A percentile compares a stretch with the other conserved stretches of the same genome.
Evolutionary conservation across 441 rosid genomes (phyloP).

Genomic region (Geranium incanum): DNA sequence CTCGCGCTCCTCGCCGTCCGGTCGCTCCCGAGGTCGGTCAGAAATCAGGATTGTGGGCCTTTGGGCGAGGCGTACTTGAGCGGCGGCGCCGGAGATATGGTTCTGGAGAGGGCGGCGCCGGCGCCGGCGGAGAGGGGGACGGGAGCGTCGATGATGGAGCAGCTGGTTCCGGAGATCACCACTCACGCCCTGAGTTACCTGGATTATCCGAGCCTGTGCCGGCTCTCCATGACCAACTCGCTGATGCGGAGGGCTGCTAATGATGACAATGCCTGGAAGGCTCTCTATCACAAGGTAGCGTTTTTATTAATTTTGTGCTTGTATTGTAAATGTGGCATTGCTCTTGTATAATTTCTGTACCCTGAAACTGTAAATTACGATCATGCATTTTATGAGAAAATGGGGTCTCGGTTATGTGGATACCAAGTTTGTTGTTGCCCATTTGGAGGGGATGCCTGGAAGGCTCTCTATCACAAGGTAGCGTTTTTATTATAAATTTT

Average conservation of each 20-base stretch:
- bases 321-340: background rate
- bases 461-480: conserved; percentile 33
- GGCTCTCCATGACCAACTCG: conserved; percentile 95
- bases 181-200: conserved; percentile 92
- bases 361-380: background rate
- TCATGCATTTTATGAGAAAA: background rate
- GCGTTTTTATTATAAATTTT: background rate
- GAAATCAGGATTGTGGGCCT: conserved; percentile 18
- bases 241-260: conserved; percentile 95
- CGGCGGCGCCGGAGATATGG: conserved; percentile 32
- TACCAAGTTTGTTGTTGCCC: no score
- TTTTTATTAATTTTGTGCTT: background rate
- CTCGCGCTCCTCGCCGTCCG: conserved; percentile 15
- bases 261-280: conserved; percentile 97
- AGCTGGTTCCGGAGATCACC: conserved; percentile 92
- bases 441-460: no score
- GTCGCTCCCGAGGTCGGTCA: background rate
- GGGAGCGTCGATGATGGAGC: conserved; percentile 96
- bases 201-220: conserved; percentile 91
- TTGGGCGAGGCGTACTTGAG: conserved; percentile 17
- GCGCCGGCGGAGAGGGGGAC: conserved; percentile 45
- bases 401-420: background rate
- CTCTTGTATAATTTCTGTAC: background rate
- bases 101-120: conserved; percentile 28
- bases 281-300: conserved; percentile 81